Percentiles rank a stretch among this genome's conserved stretches.
These are phyloP conservation scores for Sphagnum fallax DNA, from an alignment of 228 moss, liverwort and hornwort genomes.

Conservation along the genomic window DNA sequence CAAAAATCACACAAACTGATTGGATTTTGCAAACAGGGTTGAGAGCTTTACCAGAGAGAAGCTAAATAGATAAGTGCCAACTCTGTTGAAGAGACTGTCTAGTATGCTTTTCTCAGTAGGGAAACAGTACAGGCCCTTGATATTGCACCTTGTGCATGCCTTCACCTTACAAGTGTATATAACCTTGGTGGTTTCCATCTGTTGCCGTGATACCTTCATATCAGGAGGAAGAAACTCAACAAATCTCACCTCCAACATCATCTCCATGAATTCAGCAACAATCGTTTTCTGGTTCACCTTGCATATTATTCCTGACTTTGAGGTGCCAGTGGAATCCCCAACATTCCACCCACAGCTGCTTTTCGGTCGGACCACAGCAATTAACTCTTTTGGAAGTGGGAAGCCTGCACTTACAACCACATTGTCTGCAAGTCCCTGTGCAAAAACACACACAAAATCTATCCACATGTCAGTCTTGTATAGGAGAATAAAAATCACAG, in stretches of 20 bases:
- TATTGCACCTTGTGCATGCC: conserved; percentile 7
- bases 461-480: too few relatives aligned
- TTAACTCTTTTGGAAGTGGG: conserved; percentile 32
- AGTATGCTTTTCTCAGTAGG: conserved; percentile 12
- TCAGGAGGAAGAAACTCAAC: conserved; percentile 21
- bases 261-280: conserved; percentile 33
- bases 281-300: conserved; percentile 53
- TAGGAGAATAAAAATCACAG: conserved; percentile 13
- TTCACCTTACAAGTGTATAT: conserved; percentile 9
- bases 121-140: conserved; percentile 61
- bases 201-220: conserved; percentile 18
- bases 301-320: conserved; percentile 8
- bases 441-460: background rate
- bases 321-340: background rate
- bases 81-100: conserved; percentile 13
- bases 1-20: too few relatives aligned
- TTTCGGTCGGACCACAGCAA: conserved; percentile 56
- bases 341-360: conserved; percentile 15
- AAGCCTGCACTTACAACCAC: conserved; percentile 37
- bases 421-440: conserved; percentile 15
- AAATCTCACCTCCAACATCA: conserved; percentile 26
- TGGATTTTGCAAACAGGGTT: background rate
- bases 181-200: conserved; percentile 17
- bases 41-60: conserved; percentile 34
- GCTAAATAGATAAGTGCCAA: conserved; percentile 49